Evolutionary conservation across 2,329 filamentous ascomycete species (phyloP).

Genomic region (Phyllosticta citribraziliensis): DNA sequence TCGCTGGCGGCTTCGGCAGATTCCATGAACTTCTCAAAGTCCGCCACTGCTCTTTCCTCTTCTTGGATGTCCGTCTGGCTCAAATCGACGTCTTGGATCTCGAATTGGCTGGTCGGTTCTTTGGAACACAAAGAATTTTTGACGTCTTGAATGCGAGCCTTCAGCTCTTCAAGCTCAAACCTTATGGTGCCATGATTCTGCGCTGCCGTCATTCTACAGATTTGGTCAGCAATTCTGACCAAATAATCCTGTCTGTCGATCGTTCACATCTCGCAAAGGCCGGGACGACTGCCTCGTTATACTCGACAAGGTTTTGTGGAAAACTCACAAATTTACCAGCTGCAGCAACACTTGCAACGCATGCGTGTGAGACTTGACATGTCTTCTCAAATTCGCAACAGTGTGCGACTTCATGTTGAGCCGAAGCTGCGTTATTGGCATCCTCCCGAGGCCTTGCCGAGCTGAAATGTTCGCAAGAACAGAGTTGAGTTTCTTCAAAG

Average conservation of each 20-base stretch:
- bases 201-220: not conserved
- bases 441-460: not conserved
- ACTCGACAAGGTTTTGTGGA: not conserved
- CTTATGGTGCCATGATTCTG: slow-evolving; percentile 3
- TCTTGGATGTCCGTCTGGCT: not conserved
- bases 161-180: not conserved
- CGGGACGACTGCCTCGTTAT: not conserved
- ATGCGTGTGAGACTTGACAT: slow-evolving; percentile 8
- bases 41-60: not conserved
- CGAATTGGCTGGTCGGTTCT: not conserved
- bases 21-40: slow-evolving; percentile 1
- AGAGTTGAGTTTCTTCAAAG: not conserved
- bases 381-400: slow-evolving; percentile 3
- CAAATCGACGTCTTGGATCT: not conserved
- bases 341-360: slow-evolving; percentile 6
- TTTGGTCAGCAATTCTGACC: not conserved
- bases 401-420: slow-evolving; percentile 8
- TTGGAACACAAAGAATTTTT: not conserved
- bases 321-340: slow-evolving; percentile 2
- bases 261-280: not conserved
- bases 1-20: slow-evolving; percentile 1
- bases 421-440: not conserved
- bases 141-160: slow-evolving; percentile 1
- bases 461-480: not conserved
- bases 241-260: not conserved